phyloP scores from a whole-genome alignment of 176 grass and related monocot genomes.

The Cocos nucifera region DNA sequence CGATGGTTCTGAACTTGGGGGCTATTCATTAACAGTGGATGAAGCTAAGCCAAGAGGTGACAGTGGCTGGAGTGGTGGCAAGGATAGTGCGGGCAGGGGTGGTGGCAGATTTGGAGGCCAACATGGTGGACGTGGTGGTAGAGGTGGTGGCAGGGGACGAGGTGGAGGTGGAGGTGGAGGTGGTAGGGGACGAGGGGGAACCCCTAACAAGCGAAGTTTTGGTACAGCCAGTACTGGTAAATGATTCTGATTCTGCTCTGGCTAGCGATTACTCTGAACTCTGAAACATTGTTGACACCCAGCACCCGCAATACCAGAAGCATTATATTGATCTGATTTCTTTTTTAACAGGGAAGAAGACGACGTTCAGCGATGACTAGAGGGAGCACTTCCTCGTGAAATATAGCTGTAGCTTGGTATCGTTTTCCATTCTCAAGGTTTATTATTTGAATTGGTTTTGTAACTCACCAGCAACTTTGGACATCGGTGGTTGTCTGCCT shows the following conservation, averaged over 20 bases:
- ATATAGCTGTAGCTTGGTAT: too few relatives aligned
- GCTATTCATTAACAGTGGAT: conserved; percentile 2
- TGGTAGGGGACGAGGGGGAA: conserved; percentile 32
- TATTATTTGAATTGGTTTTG: too few relatives aligned
- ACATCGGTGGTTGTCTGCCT: too few relatives aligned
- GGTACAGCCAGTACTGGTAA: conserved; percentile 56
- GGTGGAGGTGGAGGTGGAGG: conserved; percentile 23
- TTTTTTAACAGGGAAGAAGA: conserved; percentile 44
- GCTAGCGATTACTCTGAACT: neutral
- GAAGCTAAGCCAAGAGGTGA: conserved; percentile 2
- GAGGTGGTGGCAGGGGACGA: conserved; percentile 23
- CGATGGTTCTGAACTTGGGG: conserved; percentile 50
- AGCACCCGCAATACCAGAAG: neutral
- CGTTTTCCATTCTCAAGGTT: too few relatives aligned
- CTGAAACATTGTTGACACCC: neutral
- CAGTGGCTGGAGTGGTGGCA: conserved; percentile 11
- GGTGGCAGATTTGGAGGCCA: conserved; percentile 29
- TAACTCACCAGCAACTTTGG: too few relatives aligned
- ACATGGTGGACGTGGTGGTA: conserved; percentile 9
- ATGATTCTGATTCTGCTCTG: neutral
- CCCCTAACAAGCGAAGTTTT: conserved; percentile 25
- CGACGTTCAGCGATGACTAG: too few relatives aligned
- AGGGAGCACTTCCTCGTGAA: too few relatives aligned
- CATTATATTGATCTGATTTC: neutral
- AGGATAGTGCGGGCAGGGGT: conserved; percentile 18